These are phyloP conservation scores for Aurantiochytrium sp. DNA, from an alignment of 108 stramenopile genomes.

Conservation along the genomic window DNA sequence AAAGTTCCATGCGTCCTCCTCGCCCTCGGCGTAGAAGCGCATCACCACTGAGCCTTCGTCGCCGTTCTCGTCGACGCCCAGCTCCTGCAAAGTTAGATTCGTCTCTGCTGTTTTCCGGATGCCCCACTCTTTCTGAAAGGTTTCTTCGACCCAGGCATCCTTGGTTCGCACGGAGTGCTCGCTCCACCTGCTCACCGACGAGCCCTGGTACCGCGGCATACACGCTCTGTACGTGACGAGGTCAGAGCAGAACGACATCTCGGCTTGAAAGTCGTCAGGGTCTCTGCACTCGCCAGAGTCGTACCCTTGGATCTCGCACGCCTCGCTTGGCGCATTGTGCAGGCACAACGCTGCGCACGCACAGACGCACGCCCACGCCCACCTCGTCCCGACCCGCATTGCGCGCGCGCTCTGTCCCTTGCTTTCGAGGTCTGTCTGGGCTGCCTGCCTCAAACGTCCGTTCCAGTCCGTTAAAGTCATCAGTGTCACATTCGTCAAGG, in stretches of 20 bases:
- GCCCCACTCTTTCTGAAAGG: slow-evolving; percentile 21
- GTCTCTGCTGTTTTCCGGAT: slow-evolving; percentile 21
- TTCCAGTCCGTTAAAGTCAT: too few species aligned
- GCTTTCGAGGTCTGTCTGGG: too few species aligned
- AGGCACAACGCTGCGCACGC: too few species aligned
- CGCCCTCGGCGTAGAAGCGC: slow-evolving; percentile 39
- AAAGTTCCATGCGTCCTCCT: slow-evolving; percentile 12
- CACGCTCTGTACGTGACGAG: slow-evolving; percentile 44
- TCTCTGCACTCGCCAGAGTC: slow-evolving; percentile 1
- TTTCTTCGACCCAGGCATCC: slow-evolving; percentile 39
- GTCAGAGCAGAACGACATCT: slow-evolving; percentile 39
- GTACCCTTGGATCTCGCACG: not conserved
- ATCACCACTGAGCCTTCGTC: slow-evolving; percentile 23
- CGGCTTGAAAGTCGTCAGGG: not conserved
- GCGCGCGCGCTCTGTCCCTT: too few species aligned
- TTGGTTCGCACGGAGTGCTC: slow-evolving; percentile 38
- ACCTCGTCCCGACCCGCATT: too few species aligned
- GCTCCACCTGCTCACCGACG: slow-evolving; percentile 22
- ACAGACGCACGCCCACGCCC: too few species aligned
- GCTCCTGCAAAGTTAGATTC: slow-evolving; percentile 26
- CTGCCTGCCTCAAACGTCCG: too few species aligned
- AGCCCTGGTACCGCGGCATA: slow-evolving; percentile 38
- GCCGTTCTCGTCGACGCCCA: slow-evolving; percentile 45
- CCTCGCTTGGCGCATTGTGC: not conserved
- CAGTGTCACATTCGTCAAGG: too few species aligned